Evolutionary conservation across 1,284 basidiomycete species (phyloP).

Genomic region (Nidula niveotomentosa): DNA sequence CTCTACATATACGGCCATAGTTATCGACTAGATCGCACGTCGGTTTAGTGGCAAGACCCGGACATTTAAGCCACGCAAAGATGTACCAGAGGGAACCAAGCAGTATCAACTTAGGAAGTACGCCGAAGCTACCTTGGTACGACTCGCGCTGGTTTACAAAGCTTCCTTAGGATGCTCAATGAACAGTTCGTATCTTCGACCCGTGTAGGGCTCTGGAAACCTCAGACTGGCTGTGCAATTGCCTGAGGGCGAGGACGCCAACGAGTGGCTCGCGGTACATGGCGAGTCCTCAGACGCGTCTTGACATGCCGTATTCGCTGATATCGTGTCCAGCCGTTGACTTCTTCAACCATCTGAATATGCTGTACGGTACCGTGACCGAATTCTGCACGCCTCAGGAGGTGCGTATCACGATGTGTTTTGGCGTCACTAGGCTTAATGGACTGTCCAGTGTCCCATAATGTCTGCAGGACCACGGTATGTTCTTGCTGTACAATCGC

Average conservation of each 20-base stretch:
- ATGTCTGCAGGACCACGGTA: constrained; percentile 99
- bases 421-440: background rate
- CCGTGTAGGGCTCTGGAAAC: constrained; percentile 86
- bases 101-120: constrained; percentile 97
- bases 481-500: constrained; percentile 18
- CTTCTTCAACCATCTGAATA: constrained; percentile 96
- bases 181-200: background rate
- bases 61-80: constrained; percentile 96
- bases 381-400: constrained; percentile 96
- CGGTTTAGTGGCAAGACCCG: constrained; percentile 76
- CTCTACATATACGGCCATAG: no score
- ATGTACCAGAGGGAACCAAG: constrained; percentile 94
- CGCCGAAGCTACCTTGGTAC: constrained; percentile 92
- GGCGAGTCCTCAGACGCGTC: constrained; percentile 49
- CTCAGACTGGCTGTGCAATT: constrained; percentile 86
- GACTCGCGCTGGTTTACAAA: constrained; percentile 11
- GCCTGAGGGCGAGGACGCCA: constrained; percentile 92
- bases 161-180: background rate
- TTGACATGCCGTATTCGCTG: background rate
- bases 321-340: constrained; percentile 71
- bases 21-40: no score
- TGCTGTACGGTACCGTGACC: constrained; percentile 94
- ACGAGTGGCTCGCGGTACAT: constrained; percentile 97
- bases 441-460: constrained; percentile 78
- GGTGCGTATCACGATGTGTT: constrained; percentile 39